Evolutionary conservation across 2,329 filamentous ascomycete genomes (phyloP).

Genomic region (Sodiomyces alkalinus): DNA sequence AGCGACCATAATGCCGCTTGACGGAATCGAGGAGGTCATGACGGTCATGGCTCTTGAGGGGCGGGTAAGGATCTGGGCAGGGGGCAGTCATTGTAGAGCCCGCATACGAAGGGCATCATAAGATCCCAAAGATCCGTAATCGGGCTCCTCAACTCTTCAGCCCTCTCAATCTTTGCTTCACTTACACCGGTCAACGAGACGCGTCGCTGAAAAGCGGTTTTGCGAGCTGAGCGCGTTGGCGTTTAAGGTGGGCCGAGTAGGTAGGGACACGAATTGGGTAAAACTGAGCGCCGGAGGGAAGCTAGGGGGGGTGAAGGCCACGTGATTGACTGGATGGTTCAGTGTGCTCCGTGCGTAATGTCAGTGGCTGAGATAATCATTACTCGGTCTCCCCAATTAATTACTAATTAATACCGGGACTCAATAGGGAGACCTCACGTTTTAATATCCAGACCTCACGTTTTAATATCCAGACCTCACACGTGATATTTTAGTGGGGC

Average conservation of each 20-base stretch:
- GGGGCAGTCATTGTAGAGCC: no score
- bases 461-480: background rate
- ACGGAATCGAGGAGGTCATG: background rate
- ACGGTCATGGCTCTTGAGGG: background rate
- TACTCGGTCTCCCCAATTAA: background rate
- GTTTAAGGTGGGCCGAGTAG: background rate
- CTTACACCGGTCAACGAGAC: no score
- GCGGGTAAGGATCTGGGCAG: constrained; percentile 1
- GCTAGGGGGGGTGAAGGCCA: background rate
- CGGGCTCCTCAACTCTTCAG: no score
- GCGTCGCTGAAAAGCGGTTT: background rate
- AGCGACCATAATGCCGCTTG: background rate
- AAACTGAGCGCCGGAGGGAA: background rate
- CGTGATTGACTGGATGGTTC: background rate
- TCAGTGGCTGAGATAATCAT: no score
- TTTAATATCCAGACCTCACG: no score
- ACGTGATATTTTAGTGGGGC: no score
- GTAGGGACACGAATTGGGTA: background rate
- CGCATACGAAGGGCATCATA: no score
- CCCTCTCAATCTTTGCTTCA: no score
- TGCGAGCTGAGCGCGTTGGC: background rate
- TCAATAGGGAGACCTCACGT: no score
- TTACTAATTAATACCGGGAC: no score
- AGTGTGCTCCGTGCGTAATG: no score
- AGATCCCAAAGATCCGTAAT: no score